These are phyloP conservation scores for Hemileccinum rubropunctum DNA, from an alignment of 768 basidiomycete genomes.

Conservation along the genomic window DNA sequence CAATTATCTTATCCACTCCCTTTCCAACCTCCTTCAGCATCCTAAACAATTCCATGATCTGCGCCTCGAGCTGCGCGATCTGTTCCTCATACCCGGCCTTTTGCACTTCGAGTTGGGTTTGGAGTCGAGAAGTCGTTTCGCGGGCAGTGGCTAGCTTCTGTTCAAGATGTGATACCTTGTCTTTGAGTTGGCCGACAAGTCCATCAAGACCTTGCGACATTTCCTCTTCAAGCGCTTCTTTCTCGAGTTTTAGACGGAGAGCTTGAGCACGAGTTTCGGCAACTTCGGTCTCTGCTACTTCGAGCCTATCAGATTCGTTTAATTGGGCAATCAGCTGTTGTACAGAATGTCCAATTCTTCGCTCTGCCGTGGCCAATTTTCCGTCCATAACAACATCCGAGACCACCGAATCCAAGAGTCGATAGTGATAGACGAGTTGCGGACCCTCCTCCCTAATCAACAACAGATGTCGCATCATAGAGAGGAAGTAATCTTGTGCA, in stretches of 20 bases:
- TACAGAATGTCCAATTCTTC: conserved; percentile 85
- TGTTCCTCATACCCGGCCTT: conserved; percentile 79
- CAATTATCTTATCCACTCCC: conserved; percentile 73
- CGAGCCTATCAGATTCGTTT: conserved; percentile 84
- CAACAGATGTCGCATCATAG: conserved; percentile 92
- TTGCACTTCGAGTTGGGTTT: conserved; percentile 75
- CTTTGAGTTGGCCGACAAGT: conserved; percentile 78
- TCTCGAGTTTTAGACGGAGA: conserved; percentile 71
- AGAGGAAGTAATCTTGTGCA: conserved; percentile 82
- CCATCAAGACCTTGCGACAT: conserved; percentile 79
- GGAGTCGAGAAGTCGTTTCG: conserved; percentile 71
- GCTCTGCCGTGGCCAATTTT: conserved; percentile 80
- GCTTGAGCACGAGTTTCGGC: conserved; percentile 62
- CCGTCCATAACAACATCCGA: conserved; percentile 92
- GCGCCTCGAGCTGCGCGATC: conserved; percentile 84
- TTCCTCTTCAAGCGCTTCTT: conserved; percentile 79
- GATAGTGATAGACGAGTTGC: conserved; percentile 82
- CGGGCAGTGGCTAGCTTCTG: conserved; percentile 77
- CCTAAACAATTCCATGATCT: conserved; percentile 90
- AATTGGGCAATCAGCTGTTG: conserved; percentile 85
- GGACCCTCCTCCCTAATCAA: conserved; percentile 88
- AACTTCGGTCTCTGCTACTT: conserved; percentile 76
- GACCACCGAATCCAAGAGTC: conserved; percentile 85
- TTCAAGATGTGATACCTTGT: conserved; percentile 63
- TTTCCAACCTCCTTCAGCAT: conserved; percentile 87